Evolutionary conservation across 2,329 filamentous ascomycete genomes (phyloP).

Genomic region (Periconia sp.): DNA sequence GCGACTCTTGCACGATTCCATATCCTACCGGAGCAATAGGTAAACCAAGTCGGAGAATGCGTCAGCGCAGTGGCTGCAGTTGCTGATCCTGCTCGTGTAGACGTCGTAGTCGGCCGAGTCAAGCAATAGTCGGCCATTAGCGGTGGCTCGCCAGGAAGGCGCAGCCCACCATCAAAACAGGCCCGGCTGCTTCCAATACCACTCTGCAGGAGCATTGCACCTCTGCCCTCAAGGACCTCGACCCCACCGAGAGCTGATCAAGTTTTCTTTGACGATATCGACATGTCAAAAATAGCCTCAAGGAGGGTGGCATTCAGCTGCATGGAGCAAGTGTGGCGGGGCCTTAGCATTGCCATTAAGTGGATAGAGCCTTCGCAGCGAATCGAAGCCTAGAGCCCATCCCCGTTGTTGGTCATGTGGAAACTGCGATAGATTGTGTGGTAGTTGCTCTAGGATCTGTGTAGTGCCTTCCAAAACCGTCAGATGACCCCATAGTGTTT

Average conservation of each 20-base stretch:
- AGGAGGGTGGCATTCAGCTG: constrained; percentile 9
- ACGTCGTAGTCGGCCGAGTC: too few relatives aligned
- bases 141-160: too few relatives aligned
- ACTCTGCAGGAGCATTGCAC: too few relatives aligned
- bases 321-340: constrained; percentile 25
- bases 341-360: constrained; percentile 27
- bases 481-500: constrained; percentile 36
- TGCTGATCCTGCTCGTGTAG: background rate
- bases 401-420: constrained; percentile 33
- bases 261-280: background rate
- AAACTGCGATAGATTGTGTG: constrained; percentile 15
- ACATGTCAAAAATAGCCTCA: background rate
- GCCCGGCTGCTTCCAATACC: too few relatives aligned
- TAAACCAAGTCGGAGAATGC: background rate
- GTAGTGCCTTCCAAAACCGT: constrained; percentile 27
- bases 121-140: too few relatives aligned
- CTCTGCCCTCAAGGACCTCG: too few relatives aligned
- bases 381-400: constrained; percentile 24
- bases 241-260: too few relatives aligned
- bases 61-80: background rate
- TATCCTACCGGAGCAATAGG: background rate
- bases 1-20: background rate
- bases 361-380: constrained; percentile 22
- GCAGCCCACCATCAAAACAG: too few relatives aligned
- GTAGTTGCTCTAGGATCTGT: constrained; percentile 20